Percentiles rank a stretch among this genome's conserved stretches.
Evolutionary conservation across 768 basidiomycete genomes (phyloP).

Genomic region (Mrakia blollopis): DNA sequence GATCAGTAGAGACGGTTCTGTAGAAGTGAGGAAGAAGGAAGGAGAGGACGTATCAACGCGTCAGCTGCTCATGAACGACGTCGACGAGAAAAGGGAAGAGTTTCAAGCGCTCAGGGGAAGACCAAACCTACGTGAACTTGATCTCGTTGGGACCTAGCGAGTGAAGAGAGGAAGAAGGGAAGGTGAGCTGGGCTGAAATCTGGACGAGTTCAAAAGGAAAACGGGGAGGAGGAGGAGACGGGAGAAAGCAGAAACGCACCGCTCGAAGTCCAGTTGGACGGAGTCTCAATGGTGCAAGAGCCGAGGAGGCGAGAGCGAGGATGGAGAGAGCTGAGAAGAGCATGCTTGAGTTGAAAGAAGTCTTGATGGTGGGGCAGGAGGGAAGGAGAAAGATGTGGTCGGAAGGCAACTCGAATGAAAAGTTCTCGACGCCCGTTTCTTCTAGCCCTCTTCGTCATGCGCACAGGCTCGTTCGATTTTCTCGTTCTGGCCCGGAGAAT

Average conservation of each 20-base stretch:
- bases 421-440: too few species aligned
- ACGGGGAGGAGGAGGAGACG: too few species aligned
- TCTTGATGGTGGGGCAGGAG: too few species aligned
- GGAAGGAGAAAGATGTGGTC: too few species aligned
- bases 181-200: neutral
- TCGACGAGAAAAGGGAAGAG: neutral
- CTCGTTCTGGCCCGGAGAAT: too few species aligned
- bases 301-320: slow-evolving; percentile 14
- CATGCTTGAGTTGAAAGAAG: too few species aligned
- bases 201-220: neutral
- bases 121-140: slow-evolving; percentile 5
- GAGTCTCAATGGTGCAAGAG: neutral
- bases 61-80: neutral
- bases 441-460: too few species aligned
- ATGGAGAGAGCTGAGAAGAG: neutral
- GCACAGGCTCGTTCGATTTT: too few species aligned
- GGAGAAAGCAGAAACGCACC: neutral
- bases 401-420: too few species aligned
- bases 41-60: neutral
- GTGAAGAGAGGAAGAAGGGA: neutral
- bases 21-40: neutral
- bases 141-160: slow-evolving; percentile 23
- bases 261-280: neutral
- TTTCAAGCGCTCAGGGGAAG: too few species aligned
- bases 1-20: slow-evolving; percentile 18